phyloP scores from a whole-genome alignment of 441 rosid species.

The Gossypium lobatum region DNA sequence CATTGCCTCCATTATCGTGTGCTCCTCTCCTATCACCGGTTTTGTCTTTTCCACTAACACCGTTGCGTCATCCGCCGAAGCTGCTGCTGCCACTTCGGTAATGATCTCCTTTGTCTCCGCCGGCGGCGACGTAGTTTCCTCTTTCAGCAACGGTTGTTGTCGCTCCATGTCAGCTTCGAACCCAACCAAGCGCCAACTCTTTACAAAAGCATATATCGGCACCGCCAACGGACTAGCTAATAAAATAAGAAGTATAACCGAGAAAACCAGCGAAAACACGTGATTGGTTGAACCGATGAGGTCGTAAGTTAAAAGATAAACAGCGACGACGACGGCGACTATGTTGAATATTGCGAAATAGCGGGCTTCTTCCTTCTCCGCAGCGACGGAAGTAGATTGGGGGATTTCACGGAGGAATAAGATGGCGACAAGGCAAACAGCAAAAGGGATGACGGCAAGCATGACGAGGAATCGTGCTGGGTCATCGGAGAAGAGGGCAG shows the following conservation, averaged over 20 bases:
- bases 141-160: constrained; percentile 38
- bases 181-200: constrained; percentile 24
- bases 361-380: constrained; percentile 48
- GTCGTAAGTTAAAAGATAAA: constrained; percentile 49
- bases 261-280: constrained; percentile 33
- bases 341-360: constrained; percentile 56
- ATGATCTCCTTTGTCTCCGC: neutral
- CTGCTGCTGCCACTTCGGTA: constrained; percentile 2
- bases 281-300: constrained; percentile 32
- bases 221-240: constrained; percentile 56
- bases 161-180: constrained; percentile 37
- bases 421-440: constrained; percentile 59
- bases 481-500: constrained; percentile 52
- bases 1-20: constrained; percentile 61
- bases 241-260: constrained; percentile 32
- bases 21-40: constrained; percentile 79
- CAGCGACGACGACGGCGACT: constrained; percentile 62
- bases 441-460: constrained; percentile 59
- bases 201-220: constrained; percentile 37
- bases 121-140: neutral
- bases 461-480: constrained; percentile 56
- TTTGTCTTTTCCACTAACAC: constrained; percentile 24
- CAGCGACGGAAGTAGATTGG: constrained; percentile 26
- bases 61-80: neutral
- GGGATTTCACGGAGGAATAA: constrained; percentile 71